A percentile compares a stretch with the other conserved stretches of the same genome.
Conservation (phyloP, 164 flowering plant species). For the Stephania yunnanensis region DNA sequence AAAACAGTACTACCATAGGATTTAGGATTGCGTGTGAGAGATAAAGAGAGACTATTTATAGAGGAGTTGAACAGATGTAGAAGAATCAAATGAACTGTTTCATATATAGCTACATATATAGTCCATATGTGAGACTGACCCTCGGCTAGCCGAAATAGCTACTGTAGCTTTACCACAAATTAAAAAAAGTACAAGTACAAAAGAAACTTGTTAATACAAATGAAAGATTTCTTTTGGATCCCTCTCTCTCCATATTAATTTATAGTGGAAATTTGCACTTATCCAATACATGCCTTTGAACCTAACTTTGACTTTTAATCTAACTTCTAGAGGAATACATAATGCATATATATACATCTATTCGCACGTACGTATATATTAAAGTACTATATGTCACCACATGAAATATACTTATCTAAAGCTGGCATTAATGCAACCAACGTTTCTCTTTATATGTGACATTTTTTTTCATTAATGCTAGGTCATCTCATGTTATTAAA, state of each 20-base stretch:
- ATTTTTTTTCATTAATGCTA: too few species aligned
- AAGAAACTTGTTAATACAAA: background rate
- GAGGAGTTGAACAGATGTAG: background rate
- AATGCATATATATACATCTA: too few species aligned
- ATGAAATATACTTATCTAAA: too few species aligned
- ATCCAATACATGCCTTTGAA: slow-evolving; percentile 4
- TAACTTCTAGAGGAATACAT: background rate
- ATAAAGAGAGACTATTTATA: background rate
- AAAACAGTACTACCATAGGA: background rate
- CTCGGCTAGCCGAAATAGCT: background rate
- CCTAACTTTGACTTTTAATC: slow-evolving; percentile 11
- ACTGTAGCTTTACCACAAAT: background rate
- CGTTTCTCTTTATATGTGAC: too few species aligned
- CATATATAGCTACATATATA: too few species aligned
- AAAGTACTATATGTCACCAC: too few species aligned
- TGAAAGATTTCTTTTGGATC: background rate
- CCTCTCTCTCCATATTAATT: background rate
- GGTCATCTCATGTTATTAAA: too few species aligned
- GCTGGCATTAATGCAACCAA: too few species aligned
- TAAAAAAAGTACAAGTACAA: background rate
- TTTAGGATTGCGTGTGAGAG: background rate
- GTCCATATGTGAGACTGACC: background rate
- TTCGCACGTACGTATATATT: too few species aligned
- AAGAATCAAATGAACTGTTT: background rate
- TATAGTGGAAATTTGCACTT: background rate